A percentile compares a stretch with the other conserved stretches of the same genome.
Conservation (phyloP, 1,284 basidiomycete species). For the Pseudozyma thailandica region DNA sequence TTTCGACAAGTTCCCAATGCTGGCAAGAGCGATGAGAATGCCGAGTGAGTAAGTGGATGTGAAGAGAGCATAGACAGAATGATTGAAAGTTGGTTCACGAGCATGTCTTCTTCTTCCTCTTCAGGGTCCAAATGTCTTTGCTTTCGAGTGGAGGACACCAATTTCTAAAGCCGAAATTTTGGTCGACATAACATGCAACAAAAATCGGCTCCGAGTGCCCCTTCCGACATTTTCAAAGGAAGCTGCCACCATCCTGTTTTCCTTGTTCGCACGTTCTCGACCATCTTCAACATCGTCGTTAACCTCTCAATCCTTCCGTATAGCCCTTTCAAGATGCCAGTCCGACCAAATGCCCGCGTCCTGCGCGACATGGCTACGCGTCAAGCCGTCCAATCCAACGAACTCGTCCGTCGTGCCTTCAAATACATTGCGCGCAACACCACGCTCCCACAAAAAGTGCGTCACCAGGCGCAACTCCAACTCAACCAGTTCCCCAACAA, state of each 20-base stretch:
- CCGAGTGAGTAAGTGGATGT: no score
- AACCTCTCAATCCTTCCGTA: not conserved
- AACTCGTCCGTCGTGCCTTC: slow-evolving; percentile 65
- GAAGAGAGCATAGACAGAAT: no score
- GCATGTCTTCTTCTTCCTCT: no score
- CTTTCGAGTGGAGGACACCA: no score
- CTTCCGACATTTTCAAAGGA: slow-evolving; percentile 9
- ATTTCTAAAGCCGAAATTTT: no score
- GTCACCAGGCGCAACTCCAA: slow-evolving; percentile 95
- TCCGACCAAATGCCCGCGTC: slow-evolving; percentile 57
- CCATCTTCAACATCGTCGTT: not conserved
- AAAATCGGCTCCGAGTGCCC: no score
- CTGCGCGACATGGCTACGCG: slow-evolving; percentile 65
- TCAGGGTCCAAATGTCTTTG: no score
- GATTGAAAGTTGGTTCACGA: no score
- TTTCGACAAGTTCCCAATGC: no score
- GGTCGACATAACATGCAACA: no score
- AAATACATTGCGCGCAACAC: slow-evolving; percentile 67
- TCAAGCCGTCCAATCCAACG: slow-evolving; percentile 65
- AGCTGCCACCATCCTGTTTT: slow-evolving; percentile 3
- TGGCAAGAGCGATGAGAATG: no score
- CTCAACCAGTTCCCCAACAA: slow-evolving; percentile 86
- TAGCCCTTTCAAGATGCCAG: slow-evolving; percentile 37
- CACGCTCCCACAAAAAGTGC: slow-evolving; percentile 73
- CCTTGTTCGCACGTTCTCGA: not conserved